Conservation (phyloP, 1,139 yeast species). For the Magnusiomyces tetraspermus region DNA sequence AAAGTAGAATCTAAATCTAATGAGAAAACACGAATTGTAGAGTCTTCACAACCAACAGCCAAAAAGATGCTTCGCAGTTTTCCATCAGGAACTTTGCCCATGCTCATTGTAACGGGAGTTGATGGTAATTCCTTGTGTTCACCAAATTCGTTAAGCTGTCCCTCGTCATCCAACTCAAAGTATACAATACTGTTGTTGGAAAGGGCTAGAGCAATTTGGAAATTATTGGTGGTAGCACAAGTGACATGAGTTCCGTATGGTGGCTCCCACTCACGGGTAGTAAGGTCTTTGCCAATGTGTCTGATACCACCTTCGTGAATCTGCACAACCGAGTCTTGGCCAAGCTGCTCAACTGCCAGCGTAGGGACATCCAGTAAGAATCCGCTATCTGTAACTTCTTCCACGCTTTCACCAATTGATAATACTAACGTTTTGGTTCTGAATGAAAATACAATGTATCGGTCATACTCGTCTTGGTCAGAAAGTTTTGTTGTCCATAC, state of each 20-base stretch:
- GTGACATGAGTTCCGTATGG: conserved; percentile 66
- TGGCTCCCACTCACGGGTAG: conserved; percentile 64
- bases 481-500: conserved; percentile 52
- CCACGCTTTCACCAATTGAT: conserved; percentile 70
- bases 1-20: conserved; percentile 55
- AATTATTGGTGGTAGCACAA: conserved; percentile 51
- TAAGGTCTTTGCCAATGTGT: conserved; percentile 41
- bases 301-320: conserved; percentile 65
- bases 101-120: conserved; percentile 41
- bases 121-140: conserved; percentile 50
- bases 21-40: conserved; percentile 61
- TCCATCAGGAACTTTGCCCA: conserved; percentile 47
- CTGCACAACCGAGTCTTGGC: conserved; percentile 56
- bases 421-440: conserved; percentile 61
- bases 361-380: conserved; percentile 52
- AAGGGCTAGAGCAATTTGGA: conserved; percentile 61
- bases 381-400: conserved; percentile 62
- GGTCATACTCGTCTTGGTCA: conserved; percentile 43
- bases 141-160: conserved; percentile 61
- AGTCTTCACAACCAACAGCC: conserved; percentile 64
- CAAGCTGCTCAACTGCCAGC: conserved; percentile 61
- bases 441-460: conserved; percentile 60
- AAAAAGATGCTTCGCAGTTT: conserved; percentile 46
- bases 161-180: conserved; percentile 65
- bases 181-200: conserved; percentile 71